A percentile compares a stretch with the other conserved stretches of the same genome.
These are phyloP conservation scores for Penicillium griseofulvum DNA, from an alignment of 2,329 filamentous ascomycete species.

Conservation along the genomic window DNA sequence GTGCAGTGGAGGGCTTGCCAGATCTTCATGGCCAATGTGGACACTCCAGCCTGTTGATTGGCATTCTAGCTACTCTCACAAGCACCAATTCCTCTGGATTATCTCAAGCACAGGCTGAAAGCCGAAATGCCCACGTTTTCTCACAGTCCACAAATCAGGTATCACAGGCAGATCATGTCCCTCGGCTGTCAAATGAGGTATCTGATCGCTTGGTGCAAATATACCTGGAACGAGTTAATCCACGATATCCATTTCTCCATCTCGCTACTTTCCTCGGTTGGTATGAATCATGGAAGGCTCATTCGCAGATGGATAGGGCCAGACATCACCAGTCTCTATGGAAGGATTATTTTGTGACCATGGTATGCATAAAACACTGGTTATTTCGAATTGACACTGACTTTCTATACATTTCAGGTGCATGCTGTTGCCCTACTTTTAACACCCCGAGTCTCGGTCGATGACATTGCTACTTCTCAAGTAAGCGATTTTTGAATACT, in stretches of 20 bases:
- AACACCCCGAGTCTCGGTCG: conserved; percentile 12
- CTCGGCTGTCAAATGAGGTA: conserved; percentile 2
- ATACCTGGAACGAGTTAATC: conserved; percentile 18
- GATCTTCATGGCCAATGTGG: conserved; percentile 3
- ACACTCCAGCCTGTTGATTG: conserved; percentile 7
- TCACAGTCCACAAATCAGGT: not conserved
- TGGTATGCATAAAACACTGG: conserved; percentile 1
- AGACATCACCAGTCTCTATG: conserved; percentile 4
- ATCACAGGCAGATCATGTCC: not conserved
- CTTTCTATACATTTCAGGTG: not conserved
- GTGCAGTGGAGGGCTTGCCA: not conserved
- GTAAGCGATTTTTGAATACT: not conserved
- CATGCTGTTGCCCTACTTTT: conserved; percentile 15
- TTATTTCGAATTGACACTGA: not conserved
- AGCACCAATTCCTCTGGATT: not conserved
- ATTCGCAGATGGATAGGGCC: not conserved
- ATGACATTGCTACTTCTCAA: conserved; percentile 10
- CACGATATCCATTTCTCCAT: conserved; percentile 17
- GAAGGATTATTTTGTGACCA: conserved; percentile 16
- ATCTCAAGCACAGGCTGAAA: not conserved
- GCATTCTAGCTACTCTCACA: conserved; percentile 12
- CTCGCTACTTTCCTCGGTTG: conserved; percentile 10
- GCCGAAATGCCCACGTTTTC: not conserved
- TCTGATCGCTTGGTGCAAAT: conserved; percentile 7
- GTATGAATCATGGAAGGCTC: conserved; percentile 15